Percentiles rank a stretch among this genome's conserved stretches.
Conservation (phyloP, 805 yeast genomes). For the Spencermartinsiella europaea region DNA sequence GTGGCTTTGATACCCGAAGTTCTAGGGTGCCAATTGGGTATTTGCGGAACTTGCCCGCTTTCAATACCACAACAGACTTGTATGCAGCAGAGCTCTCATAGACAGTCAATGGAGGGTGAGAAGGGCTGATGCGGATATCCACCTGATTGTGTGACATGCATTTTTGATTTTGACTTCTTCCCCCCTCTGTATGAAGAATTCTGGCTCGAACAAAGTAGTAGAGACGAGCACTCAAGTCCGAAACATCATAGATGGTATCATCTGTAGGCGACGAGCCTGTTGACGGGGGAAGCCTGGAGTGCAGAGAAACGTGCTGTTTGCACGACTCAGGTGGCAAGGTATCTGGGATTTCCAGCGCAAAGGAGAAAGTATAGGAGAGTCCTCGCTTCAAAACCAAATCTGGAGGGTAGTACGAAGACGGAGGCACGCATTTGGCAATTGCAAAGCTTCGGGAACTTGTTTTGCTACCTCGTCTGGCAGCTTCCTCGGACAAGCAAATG, state of each 20-base stretch:
- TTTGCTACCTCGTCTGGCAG: background rate
- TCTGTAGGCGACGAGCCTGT: background rate
- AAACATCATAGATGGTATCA: background rate
- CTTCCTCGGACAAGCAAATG: background rate
- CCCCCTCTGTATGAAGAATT: background rate
- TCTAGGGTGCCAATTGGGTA: background rate
- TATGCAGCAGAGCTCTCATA: background rate
- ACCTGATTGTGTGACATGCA: background rate
- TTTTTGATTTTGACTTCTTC: background rate
- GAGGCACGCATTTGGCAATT: background rate
- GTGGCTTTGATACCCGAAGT: background rate
- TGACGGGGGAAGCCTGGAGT: background rate
- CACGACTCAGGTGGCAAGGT: background rate
- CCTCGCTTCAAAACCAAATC: background rate
- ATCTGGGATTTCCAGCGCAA: background rate
- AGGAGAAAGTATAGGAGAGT: background rate
- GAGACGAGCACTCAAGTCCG: background rate
- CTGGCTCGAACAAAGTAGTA: background rate
- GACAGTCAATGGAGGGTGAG: background rate
- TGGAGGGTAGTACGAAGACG: background rate
- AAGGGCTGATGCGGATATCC: background rate
- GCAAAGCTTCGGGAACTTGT: background rate
- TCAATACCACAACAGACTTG: background rate
- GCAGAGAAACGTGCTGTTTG: background rate
- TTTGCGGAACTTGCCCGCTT: background rate